Percentiles rank a stretch among this genome's conserved stretches.
Conservation (phyloP, 768 basidiomycete species). For the Cubamyces lactineus region DNA sequence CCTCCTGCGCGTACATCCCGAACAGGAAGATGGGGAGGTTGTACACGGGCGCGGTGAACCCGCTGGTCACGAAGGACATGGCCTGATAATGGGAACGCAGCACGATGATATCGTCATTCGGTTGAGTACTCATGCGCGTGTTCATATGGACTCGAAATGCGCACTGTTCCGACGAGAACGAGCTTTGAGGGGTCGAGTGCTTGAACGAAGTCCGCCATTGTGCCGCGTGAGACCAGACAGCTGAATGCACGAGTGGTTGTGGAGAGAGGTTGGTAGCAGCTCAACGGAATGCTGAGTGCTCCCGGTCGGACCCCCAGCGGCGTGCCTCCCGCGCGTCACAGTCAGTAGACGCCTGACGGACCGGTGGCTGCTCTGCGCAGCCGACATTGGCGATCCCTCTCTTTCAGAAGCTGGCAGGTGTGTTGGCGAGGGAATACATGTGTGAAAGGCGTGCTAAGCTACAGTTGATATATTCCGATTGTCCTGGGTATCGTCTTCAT, state of each 20-base stretch:
- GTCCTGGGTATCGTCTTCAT: slow-evolving; percentile 13
- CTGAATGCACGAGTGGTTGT: neutral
- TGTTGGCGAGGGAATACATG: neutral
- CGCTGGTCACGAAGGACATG: slow-evolving; percentile 59
- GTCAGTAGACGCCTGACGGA: neutral
- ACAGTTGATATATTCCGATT: slow-evolving; percentile 3
- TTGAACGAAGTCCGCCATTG: slow-evolving; percentile 68
- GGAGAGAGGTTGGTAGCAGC: slow-evolving; percentile 4
- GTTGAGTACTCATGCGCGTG: neutral
- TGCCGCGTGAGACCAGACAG: neutral
- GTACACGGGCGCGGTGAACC: slow-evolving; percentile 66
- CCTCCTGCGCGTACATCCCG: slow-evolving; percentile 74
- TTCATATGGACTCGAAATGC: slow-evolving; percentile 24
- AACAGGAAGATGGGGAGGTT: slow-evolving; percentile 86
- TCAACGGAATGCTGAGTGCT: no score
- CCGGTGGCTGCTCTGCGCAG: neutral
- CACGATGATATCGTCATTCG: slow-evolving; percentile 2
- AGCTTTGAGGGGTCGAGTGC: slow-evolving; percentile 74
- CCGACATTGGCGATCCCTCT: neutral
- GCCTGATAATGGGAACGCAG: slow-evolving; percentile 42
- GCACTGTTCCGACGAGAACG: slow-evolving; percentile 63
- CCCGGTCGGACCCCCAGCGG: neutral
- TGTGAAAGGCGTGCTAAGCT: neutral
- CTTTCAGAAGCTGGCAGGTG: no score
- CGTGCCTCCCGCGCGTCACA: neutral